These are phyloP conservation scores for Spiraea crenata DNA, from an alignment of 331 rosid genomes.

Conservation along the genomic window DNA sequence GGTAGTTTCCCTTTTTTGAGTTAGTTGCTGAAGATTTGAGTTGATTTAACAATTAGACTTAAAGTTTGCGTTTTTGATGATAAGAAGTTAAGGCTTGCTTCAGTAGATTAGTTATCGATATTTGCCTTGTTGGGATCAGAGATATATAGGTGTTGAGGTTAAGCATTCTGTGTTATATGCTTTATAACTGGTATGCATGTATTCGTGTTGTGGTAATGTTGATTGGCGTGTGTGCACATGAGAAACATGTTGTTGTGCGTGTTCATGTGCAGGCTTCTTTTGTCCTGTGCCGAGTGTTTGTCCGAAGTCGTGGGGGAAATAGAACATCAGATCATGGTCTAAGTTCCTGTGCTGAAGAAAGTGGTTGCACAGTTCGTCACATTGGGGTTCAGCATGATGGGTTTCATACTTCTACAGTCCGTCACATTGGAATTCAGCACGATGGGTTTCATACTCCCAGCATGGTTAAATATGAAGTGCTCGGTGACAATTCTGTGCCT, in stretches of 20 bases:
- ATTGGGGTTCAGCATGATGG: constrained; percentile 50
- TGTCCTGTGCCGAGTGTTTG: constrained; percentile 65
- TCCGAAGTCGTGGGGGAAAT: constrained; percentile 32
- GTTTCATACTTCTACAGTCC: constrained; percentile 9
- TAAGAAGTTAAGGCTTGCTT: constrained; percentile 6
- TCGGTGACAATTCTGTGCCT: constrained; percentile 31
- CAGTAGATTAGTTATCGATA: not conserved
- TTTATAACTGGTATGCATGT: not conserved
- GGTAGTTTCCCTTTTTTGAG: not conserved
- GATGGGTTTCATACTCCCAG: constrained; percentile 29
- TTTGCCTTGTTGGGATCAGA: not conserved
- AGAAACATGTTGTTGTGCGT: not conserved
- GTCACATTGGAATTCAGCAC: constrained; percentile 46
- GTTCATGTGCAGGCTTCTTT: constrained; percentile 48
- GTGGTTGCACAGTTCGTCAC: constrained; percentile 43
- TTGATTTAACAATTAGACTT: not conserved
- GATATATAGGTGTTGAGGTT: not conserved
- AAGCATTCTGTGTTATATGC: not conserved
- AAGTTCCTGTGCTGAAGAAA: constrained; percentile 60
- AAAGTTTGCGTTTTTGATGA: not conserved
- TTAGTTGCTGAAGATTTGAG: not conserved
- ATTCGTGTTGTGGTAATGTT: too few relatives aligned
- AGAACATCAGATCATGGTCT: constrained; percentile 44
- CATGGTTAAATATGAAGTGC: constrained; percentile 24
- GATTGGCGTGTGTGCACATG: not conserved